Percentiles rank a stretch among this genome's conserved stretches.
Conservation (phyloP, 169 alveolate genomes). For the Plasmodium vinckei region DNA sequence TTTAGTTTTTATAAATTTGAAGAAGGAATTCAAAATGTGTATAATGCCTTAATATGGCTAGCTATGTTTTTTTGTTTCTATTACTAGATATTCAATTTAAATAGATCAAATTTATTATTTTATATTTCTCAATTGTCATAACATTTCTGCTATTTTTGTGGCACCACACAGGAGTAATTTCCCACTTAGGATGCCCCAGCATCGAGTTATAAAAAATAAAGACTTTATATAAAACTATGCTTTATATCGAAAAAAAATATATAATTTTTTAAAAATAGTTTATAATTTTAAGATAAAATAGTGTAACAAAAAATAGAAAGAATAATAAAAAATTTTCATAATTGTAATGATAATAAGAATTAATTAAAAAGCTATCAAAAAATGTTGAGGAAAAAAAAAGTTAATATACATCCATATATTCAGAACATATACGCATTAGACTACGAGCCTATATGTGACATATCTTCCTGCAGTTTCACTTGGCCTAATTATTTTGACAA, state of each 20-base stretch:
- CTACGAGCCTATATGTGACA: conserved; percentile 95
- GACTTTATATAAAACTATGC: too few species aligned
- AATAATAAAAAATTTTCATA: neutral
- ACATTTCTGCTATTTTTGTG: conserved; percentile 19
- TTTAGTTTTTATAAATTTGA: too few species aligned
- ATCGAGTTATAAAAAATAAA: neutral
- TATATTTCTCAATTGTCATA: conserved; percentile 34
- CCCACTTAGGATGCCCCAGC: conserved; percentile 31
- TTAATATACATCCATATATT: neutral
- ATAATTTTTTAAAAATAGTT: too few species aligned
- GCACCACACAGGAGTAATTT: conserved; percentile 31
- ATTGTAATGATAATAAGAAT: neutral
- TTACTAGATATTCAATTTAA: conserved; percentile 19
- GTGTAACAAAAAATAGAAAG: neutral
- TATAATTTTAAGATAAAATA: too few species aligned
- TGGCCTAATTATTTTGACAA: conserved; percentile 97
- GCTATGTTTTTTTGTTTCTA: conserved; percentile 4
- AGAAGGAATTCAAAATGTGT: too few species aligned
- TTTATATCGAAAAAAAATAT: too few species aligned
- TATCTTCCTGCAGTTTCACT: conserved; percentile 99
- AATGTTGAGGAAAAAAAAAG: neutral
- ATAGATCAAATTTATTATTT: conserved; percentile 21
- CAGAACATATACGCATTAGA: conserved; percentile 35
- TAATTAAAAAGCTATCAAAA: neutral
- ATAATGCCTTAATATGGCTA: too few species aligned